A percentile compares a stretch with the other conserved stretches of the same genome.
phyloP scores from a whole-genome alignment of 352 stramenopile genomes.

The Globisporangium polare region DNA sequence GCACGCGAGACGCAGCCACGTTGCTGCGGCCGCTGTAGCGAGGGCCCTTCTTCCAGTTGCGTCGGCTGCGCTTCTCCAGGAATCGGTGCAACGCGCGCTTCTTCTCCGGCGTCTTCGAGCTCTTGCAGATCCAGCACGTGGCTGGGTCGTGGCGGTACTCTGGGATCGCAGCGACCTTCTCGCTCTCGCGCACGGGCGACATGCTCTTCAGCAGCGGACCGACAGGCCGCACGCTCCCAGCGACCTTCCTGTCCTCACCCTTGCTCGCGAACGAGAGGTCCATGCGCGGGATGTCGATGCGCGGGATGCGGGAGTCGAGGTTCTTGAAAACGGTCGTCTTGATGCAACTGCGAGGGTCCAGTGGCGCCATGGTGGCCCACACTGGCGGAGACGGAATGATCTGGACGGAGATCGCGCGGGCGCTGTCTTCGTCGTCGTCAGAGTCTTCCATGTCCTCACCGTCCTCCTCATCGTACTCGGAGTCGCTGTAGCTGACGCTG shows the following conservation, averaged over 20 bases:
- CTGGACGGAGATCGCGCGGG: slow-evolving; percentile 18
- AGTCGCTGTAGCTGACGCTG: slow-evolving; percentile 27
- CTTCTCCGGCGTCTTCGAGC: slow-evolving; percentile 70
- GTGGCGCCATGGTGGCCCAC: slow-evolving; percentile 46
- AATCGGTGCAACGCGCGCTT: slow-evolving; percentile 83
- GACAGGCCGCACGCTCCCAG: slow-evolving; percentile 1
- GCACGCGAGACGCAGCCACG: slow-evolving; percentile 74
- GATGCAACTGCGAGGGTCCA: slow-evolving; percentile 78
- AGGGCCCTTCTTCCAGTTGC: slow-evolving; percentile 82
- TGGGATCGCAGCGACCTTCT: slow-evolving; percentile 29
- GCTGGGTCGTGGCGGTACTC: slow-evolving; percentile 66
- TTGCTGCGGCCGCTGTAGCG: slow-evolving; percentile 77
- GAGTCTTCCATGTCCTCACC: slow-evolving; percentile 24
- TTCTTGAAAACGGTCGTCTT: slow-evolving; percentile 74
- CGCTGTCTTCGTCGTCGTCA: slow-evolving; percentile 21
- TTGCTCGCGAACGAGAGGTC: slow-evolving; percentile 47
- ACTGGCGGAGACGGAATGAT: slow-evolving; percentile 52
- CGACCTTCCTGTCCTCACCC: slow-evolving; percentile 17
- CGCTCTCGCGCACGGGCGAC: slow-evolving; percentile 46
- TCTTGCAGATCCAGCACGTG: slow-evolving; percentile 89
- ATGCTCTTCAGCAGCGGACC: slow-evolving; percentile 18
- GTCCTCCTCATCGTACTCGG: slow-evolving; percentile 26
- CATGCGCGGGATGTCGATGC: slow-evolving; percentile 63
- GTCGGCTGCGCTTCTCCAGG: slow-evolving; percentile 73
- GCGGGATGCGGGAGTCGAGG: slow-evolving; percentile 71